Evolutionary conservation across 495 filamentous ascomycete genomes (phyloP).

Genomic region (Penicillium crystallinum): DNA sequence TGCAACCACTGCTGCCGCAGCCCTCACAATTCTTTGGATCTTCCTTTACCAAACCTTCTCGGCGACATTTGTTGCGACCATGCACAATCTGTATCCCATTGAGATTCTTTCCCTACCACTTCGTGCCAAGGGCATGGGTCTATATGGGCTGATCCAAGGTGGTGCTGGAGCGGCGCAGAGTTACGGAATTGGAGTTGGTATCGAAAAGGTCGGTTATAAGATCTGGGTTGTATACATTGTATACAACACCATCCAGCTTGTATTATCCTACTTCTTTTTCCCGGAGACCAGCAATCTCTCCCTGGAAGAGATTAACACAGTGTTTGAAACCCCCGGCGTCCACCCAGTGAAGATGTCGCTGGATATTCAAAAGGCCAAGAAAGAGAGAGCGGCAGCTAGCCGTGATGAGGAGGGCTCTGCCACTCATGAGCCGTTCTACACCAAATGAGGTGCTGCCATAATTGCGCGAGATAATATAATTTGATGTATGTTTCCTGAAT

Average conservation of each 20-base stretch:
- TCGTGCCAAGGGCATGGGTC: slow-evolving; percentile 41
- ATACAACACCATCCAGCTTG: slow-evolving; percentile 39
- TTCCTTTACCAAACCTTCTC: slow-evolving; percentile 41
- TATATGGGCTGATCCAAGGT: slow-evolving; percentile 40
- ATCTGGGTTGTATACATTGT: slow-evolving; percentile 42
- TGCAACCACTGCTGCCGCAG: slow-evolving; percentile 20
- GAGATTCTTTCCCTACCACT: slow-evolving; percentile 35
- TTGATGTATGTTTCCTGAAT: neutral
- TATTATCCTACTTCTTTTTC: slow-evolving; percentile 38
- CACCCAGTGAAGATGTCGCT: slow-evolving; percentile 41
- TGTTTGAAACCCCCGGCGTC: slow-evolving; percentile 43
- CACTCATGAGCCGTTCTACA: neutral
- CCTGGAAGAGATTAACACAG: slow-evolving; percentile 40
- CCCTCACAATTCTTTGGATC: slow-evolving; percentile 36
- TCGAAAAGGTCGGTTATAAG: slow-evolving; percentile 39
- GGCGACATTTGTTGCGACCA: slow-evolving; percentile 35
- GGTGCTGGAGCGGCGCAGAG: slow-evolving; percentile 32
- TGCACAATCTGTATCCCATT: slow-evolving; percentile 43
- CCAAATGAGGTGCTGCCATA: neutral
- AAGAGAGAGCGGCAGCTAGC: slow-evolving; percentile 18
- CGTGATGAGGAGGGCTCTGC: slow-evolving; percentile 16
- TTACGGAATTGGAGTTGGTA: slow-evolving; percentile 40
- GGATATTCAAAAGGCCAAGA: slow-evolving; percentile 42
- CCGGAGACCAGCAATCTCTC: slow-evolving; percentile 35
- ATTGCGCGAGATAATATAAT: neutral